These are phyloP conservation scores for Melastoma candidum DNA, from an alignment of 441 rosid species.

Conservation along the genomic window DNA sequence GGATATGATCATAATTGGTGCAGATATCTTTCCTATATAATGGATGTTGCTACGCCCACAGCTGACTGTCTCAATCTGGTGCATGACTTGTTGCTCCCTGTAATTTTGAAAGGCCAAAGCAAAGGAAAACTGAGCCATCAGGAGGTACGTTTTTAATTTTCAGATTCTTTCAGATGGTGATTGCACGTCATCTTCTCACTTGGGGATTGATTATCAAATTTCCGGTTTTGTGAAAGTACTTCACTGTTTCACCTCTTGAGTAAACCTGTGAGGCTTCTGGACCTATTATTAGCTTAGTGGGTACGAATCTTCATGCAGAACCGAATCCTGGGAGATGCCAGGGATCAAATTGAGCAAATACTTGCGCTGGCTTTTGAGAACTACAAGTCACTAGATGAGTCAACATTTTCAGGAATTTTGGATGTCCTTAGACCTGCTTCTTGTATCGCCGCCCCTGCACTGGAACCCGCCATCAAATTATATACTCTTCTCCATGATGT, in stretches of 20 bases:
- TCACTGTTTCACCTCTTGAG: too few relatives aligned
- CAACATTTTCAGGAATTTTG: slow-evolving; percentile 63
- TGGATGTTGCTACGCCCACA: slow-evolving; percentile 98
- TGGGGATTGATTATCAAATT: not conserved
- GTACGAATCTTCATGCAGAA: slow-evolving; percentile 42
- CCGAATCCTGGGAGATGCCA: slow-evolving; percentile 84
- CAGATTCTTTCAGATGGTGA: slow-evolving; percentile 1
- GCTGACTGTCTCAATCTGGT: slow-evolving; percentile 95
- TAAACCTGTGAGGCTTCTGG: too few relatives aligned
- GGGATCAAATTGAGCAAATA: slow-evolving; percentile 89
- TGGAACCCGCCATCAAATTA: slow-evolving; percentile 85
- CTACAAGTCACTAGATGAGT: slow-evolving; percentile 92
- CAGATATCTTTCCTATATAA: slow-evolving; percentile 91
- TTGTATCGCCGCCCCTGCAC: slow-evolving; percentile 78
- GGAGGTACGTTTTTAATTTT: slow-evolving; percentile 44
- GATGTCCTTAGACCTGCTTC: slow-evolving; percentile 74
- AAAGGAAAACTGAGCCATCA: slow-evolving; percentile 89
- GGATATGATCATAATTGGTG: slow-evolving; percentile 8
- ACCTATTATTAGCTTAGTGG: not conserved
- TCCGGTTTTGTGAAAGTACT: not conserved
- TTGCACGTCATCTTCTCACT: not conserved
- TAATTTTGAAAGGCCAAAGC: slow-evolving; percentile 69
- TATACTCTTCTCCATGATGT: slow-evolving; percentile 87
- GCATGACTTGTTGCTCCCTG: slow-evolving; percentile 75
- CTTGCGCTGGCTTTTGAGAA: slow-evolving; percentile 79